Conservation (phyloP, 306 rosid species). For the Ochetophila trinervis region DNA sequence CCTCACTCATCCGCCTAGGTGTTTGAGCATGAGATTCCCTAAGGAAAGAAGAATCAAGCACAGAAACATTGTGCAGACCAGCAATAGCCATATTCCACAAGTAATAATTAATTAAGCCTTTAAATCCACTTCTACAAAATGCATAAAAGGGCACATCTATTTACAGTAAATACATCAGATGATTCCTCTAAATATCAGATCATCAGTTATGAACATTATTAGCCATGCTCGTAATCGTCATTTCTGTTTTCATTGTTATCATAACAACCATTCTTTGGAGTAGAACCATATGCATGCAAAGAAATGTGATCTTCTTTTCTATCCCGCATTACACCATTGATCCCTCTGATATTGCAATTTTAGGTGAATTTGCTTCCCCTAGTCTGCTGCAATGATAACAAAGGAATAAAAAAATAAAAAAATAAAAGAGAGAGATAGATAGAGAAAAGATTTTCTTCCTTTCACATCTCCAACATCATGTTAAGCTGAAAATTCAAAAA, state of each 20-base stretch:
- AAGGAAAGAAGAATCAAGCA: slow-evolving; percentile 64
- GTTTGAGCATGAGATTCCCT: slow-evolving; percentile 67
- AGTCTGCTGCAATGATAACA: slow-evolving; percentile 38
- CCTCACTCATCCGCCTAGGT: slow-evolving; percentile 51
- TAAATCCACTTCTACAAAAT: slow-evolving; percentile 46
- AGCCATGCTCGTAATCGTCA: slow-evolving; percentile 23
- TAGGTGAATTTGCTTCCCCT: slow-evolving; percentile 15
- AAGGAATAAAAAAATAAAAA: background rate
- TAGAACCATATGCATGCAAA: slow-evolving; percentile 25
- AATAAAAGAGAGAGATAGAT: background rate
- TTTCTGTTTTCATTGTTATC: slow-evolving; percentile 5
- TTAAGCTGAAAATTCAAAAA: background rate
- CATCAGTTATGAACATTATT: slow-evolving; percentile 23
- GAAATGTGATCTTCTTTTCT: slow-evolving; percentile 14
- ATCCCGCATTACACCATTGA: slow-evolving; percentile 23
- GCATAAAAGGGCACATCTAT: slow-evolving; percentile 40
- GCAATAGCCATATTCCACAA: slow-evolving; percentile 71
- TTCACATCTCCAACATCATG: background rate
- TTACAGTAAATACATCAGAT: slow-evolving; percentile 22
- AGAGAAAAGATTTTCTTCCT: slow-evolving; percentile 7
- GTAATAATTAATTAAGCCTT: slow-evolving; percentile 21
- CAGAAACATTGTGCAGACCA: slow-evolving; percentile 69
- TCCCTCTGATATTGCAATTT: slow-evolving; percentile 2
- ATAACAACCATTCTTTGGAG: slow-evolving; percentile 14
- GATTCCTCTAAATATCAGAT: slow-evolving; percentile 38